phyloP scores from a whole-genome alignment of 208 protist genomes.

The Spongospora subterranea region DNA sequence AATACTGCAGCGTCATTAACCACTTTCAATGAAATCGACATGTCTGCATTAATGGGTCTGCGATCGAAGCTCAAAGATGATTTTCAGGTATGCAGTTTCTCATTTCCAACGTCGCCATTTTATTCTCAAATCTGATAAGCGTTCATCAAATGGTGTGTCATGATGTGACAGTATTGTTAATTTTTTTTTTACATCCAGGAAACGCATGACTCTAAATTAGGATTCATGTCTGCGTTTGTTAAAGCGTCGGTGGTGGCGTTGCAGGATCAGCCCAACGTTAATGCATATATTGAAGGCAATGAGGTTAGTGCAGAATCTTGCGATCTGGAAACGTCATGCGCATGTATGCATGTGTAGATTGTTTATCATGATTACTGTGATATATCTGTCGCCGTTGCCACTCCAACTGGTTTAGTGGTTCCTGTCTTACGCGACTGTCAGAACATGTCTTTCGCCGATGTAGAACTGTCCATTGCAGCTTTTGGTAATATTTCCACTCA shows the following conservation, averaged over 20 bases:
- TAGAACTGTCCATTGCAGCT: constrained; percentile 83
- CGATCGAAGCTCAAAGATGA: constrained; percentile 95
- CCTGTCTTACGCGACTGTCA: constrained; percentile 95
- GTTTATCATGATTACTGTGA: constrained; percentile 97
- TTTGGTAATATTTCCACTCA: background rate
- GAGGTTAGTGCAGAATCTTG: background rate
- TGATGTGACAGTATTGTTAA: background rate
- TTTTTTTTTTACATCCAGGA: background rate
- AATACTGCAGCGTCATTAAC: constrained; percentile 98
- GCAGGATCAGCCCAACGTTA: constrained; percentile 92
- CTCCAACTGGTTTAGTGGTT: constrained; percentile 93
- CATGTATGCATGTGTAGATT: constrained; percentile 79
- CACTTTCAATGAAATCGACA: constrained; percentile 98
- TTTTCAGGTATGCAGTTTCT: constrained; percentile 87
- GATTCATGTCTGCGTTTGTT: constrained; percentile 98
- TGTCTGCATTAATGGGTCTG: constrained; percentile 74
- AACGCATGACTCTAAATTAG: constrained; percentile 87
- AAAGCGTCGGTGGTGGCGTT: constrained; percentile 92
- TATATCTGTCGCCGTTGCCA: constrained; percentile 95
- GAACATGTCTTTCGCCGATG: constrained; percentile 90
- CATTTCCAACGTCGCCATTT: too few species aligned
- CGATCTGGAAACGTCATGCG: constrained; percentile 33
- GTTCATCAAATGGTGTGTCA: too few species aligned
- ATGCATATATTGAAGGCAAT: constrained; percentile 55
- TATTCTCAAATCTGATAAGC: too few species aligned